These are phyloP conservation scores for Kluyveromyces dobzhanskii DNA, from an alignment of 805 yeast species.

Conservation along the genomic window DNA sequence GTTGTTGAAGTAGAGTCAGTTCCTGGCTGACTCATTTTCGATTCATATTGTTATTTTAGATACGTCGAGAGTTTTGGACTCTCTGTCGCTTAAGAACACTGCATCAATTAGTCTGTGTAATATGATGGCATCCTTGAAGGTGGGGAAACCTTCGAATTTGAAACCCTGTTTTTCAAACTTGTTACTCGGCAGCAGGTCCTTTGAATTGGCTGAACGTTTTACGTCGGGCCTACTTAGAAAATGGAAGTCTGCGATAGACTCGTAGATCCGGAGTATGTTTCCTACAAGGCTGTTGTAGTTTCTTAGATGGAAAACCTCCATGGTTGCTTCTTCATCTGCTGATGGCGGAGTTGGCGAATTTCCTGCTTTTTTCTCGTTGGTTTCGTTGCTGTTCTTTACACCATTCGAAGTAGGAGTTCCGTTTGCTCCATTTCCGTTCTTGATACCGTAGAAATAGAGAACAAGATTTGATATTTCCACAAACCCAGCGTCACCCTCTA, in stretches of 20 bases:
- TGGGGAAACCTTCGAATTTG: conserved; percentile 26
- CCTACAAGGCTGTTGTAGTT: conserved; percentile 27
- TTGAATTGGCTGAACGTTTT: conserved; percentile 8
- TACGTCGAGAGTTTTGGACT: conserved; percentile 2
- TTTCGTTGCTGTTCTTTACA: neutral
- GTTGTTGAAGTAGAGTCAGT: no score
- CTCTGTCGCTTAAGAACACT: conserved; percentile 19
- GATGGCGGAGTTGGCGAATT: conserved; percentile 1
- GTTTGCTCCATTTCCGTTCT: conserved; percentile 5
- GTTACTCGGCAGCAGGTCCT: conserved; percentile 18
- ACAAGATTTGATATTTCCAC: conserved; percentile 27
- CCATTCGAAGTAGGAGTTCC: no score
- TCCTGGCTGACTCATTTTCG: no score
- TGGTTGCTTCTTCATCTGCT: conserved; percentile 18
- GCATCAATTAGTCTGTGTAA: conserved; percentile 18
- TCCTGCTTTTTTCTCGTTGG: neutral
- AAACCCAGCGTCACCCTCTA: conserved; percentile 30
- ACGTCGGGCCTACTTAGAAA: conserved; percentile 16
- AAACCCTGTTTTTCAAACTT: conserved; percentile 22
- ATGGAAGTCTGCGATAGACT: conserved; percentile 26
- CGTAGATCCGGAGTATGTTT: conserved; percentile 24
- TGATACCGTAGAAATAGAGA: conserved; percentile 24
- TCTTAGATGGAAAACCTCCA: conserved; percentile 26
- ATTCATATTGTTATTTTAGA: conserved; percentile 1
- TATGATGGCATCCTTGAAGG: conserved; percentile 18